Conservation (phyloP, 192 early-diverging fungal genomes). For the Dissophora globulifera region DNA sequence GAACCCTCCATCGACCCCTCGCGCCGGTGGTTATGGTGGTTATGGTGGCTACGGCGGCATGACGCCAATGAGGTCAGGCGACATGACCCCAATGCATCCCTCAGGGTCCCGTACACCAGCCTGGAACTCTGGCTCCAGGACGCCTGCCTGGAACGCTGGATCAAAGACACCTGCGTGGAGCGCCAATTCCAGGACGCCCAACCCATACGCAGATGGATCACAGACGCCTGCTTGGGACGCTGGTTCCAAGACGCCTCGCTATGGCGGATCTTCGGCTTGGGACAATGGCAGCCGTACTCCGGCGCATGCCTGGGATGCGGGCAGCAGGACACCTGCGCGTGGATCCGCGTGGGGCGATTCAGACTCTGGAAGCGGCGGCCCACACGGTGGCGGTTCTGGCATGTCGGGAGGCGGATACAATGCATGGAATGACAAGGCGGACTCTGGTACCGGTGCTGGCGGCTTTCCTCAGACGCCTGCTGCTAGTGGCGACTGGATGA, state of each 20-base stretch:
- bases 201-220: conserved; percentile 53
- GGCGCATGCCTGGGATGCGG: conserved; percentile 71
- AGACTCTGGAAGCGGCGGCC: conserved; percentile 20
- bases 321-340: conserved; percentile 55
- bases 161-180: conserved; percentile 64
- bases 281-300: conserved; percentile 57
- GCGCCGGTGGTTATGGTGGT: conserved; percentile 68
- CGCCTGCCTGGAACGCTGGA: conserved; percentile 66
- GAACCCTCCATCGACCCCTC: conserved; percentile 60
- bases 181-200: conserved; percentile 61
- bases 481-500: conserved; percentile 48
- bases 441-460: conserved; percentile 47
- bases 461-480: conserved; percentile 54
- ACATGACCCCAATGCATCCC: conserved; percentile 45
- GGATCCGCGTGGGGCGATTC: conserved; percentile 51
- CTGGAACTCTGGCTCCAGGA: conserved; percentile 72
- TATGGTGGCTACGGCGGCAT: conserved; percentile 59
- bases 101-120: conserved; percentile 69
- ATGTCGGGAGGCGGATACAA: conserved; percentile 19
- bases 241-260: conserved; percentile 61
- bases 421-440: conserved; percentile 49
- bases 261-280: conserved; percentile 56
- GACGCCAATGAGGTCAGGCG: conserved; percentile 57
- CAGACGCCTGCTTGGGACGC: conserved; percentile 69
- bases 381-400: conserved; percentile 15